Evolutionary conservation across 805 yeast species (phyloP), one percentile per base, ranked within the genome.

Genomic region (Nadsonia fulvescens): DNA sequence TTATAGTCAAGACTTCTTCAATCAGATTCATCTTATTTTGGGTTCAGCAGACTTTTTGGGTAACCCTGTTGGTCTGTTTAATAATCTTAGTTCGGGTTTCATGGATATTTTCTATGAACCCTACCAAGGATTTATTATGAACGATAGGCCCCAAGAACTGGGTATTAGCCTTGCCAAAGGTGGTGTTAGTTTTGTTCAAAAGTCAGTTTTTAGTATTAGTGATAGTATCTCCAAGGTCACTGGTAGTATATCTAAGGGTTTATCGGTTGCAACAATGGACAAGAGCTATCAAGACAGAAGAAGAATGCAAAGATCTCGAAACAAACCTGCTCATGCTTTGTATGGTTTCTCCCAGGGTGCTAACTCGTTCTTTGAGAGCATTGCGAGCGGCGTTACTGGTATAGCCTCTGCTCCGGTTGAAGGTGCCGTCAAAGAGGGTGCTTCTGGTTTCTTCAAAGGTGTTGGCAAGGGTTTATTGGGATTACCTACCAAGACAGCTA

Each of bases 1-100:
- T 47, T 89, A 89, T 46, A 74, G 83, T 7, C 95, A 83, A 45
- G 86, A 89, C 15, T 75, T 86, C 51, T 62, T 89, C 32, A 82
- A 78, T 44, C 98, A 89, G 49, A 56, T 89, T 17, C 92, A 89
- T 51, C 82, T 81, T 47, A 71, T 89, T 22, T 55, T 91, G 17
- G 99, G 99, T 0, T 81, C 94, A 11, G 98, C 96, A 0, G 98
- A 91, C 50, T 68, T 89, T 37, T 54, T 89, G 25, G 99, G 98
- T 12, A 89, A 91, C 38, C 99, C 99, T 0, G 96, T 91, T 15
- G 98, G 98, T 1, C 55, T 89, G 34, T 89, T 89, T 56, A 89
- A 79, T 46, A 83, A 82, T 38, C 58, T 89, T 31, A 72, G 93
- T 31, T 81, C 95, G 0, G 99, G 99, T 27, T 89, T 89, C 7